These are phyloP conservation scores for Claviceps sp. DNA, from an alignment of 2,329 filamentous ascomycete species.

Conservation along the genomic window DNA sequence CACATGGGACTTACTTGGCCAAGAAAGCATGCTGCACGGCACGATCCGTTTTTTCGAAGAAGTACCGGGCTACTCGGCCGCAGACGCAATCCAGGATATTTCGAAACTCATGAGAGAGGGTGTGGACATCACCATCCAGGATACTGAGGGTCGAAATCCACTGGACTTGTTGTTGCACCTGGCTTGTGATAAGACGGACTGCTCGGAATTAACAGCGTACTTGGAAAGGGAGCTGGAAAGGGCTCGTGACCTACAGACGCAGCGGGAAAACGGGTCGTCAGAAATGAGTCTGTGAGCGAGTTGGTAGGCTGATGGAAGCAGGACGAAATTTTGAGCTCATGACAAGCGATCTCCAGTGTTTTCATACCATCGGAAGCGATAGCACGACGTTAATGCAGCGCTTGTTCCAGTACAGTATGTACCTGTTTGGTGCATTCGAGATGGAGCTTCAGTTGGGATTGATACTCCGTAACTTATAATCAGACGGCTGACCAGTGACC, in stretches of 20 bases:
- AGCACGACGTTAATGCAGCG: too few relatives aligned
- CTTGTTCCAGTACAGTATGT: too few relatives aligned
- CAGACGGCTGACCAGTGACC: too few relatives aligned
- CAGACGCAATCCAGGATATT: not conserved
- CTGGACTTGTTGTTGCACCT: not conserved
- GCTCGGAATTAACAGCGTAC: not conserved
- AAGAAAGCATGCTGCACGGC: not conserved
- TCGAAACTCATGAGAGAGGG: not conserved
- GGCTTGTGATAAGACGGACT: not conserved
- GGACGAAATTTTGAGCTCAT: too few relatives aligned
- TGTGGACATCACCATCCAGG: not conserved
- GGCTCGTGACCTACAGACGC: not conserved
- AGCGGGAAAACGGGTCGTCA: not conserved
- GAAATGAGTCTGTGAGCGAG: not conserved
- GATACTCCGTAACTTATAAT: too few relatives aligned
- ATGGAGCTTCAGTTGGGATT: too few relatives aligned
- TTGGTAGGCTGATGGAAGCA: too few relatives aligned
- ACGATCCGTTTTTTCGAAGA: not conserved
- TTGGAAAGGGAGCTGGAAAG: not conserved
- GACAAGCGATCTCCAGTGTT: too few relatives aligned
- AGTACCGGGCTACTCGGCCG: not conserved
- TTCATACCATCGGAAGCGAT: too few relatives aligned
- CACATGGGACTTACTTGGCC: not conserved
- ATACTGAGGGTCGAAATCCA: not conserved
- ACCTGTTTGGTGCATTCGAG: too few relatives aligned